phyloP scores from a whole-genome alignment of 768 basidiomycete species.

The Pleurotus platypus region DNA sequence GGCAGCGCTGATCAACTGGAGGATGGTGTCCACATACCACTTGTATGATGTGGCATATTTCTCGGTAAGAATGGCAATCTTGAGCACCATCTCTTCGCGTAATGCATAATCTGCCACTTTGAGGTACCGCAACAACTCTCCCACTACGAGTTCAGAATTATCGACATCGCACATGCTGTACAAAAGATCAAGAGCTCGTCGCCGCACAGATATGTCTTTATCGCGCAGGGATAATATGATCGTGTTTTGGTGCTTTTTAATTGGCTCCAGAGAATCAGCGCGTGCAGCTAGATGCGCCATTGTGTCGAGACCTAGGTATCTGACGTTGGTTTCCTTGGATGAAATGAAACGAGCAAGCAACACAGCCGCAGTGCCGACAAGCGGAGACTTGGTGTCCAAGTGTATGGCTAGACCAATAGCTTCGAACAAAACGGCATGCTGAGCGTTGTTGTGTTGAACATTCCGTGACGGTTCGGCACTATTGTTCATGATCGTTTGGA shows the following conservation, averaged over 20 bases:
- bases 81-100: conserved; percentile 97
- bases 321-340: conserved; percentile 97
- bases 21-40: conserved; percentile 98
- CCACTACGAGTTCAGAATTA: conserved; percentile 94
- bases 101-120: conserved; percentile 95
- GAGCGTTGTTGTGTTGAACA: conserved; percentile 98
- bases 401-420: conserved; percentile 97
- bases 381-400: conserved; percentile 83
- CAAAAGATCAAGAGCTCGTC: conserved; percentile 90
- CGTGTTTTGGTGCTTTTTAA: conserved; percentile 94
- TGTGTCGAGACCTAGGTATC: conserved; percentile 95
- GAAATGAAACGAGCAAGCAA: conserved; percentile 95
- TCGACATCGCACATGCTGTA: conserved; percentile 99
- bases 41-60: conserved; percentile 97
- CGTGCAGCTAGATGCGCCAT: conserved; percentile 98
- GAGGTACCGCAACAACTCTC: conserved; percentile 90
- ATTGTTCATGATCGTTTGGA: conserved; percentile 89
- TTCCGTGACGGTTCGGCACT: conserved; percentile 89
- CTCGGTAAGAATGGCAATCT: conserved; percentile 98
- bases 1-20: conserved; percentile 93
- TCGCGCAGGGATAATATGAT: conserved; percentile 94
- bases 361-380: conserved; percentile 85
- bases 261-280: conserved; percentile 84
- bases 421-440: conserved; percentile 97
- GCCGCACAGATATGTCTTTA: conserved; percentile 94